Evolutionary conservation across 148 eudicot species (phyloP).

Genomic region (Persicaria tinctoria): DNA sequence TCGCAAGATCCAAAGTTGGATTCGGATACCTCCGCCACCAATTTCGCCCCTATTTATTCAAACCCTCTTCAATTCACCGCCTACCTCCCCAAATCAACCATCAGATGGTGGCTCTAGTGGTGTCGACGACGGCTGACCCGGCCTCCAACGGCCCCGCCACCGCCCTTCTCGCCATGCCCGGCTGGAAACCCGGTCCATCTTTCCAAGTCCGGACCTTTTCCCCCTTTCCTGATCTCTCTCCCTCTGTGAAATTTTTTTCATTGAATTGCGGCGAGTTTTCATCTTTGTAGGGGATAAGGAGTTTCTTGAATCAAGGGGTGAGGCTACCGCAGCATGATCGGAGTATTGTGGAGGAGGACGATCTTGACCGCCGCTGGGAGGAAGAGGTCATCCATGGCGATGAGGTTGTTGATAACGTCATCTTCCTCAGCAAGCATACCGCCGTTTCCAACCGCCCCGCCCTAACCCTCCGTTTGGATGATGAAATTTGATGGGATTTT

Average conservation of each 20-base stretch:
- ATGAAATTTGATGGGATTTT: too few relatives aligned
- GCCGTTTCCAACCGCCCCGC: conserved; percentile 76
- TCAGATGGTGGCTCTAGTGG: conserved; percentile 57
- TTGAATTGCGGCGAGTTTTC: background rate
- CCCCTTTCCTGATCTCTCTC: background rate
- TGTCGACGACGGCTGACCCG: conserved; percentile 63
- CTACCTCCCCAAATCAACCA: background rate
- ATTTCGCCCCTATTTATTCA: background rate
- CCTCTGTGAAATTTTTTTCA: background rate
- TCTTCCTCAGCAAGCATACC: conserved; percentile 60
- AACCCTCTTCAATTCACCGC: background rate
- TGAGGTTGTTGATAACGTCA: conserved; percentile 51
- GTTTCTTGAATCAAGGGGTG: conserved; percentile 39
- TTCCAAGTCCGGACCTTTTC: conserved; percentile 28
- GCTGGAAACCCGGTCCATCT: conserved; percentile 55
- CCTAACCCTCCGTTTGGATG: too few relatives aligned
- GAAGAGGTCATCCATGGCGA: conserved; percentile 39
- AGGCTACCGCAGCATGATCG: conserved; percentile 56
- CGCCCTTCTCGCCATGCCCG: conserved; percentile 57
- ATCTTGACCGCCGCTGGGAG: conserved; percentile 60
- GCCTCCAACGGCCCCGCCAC: conserved; percentile 58
- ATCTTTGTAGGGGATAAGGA: conserved; percentile 35
- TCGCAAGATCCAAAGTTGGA: background rate
- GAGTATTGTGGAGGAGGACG: conserved; percentile 47
- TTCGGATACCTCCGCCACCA: background rate